These are phyloP conservation scores for Hyphodiscus sp. DNA, from an alignment of 2,329 filamentous ascomycete species.

Conservation along the genomic window DNA sequence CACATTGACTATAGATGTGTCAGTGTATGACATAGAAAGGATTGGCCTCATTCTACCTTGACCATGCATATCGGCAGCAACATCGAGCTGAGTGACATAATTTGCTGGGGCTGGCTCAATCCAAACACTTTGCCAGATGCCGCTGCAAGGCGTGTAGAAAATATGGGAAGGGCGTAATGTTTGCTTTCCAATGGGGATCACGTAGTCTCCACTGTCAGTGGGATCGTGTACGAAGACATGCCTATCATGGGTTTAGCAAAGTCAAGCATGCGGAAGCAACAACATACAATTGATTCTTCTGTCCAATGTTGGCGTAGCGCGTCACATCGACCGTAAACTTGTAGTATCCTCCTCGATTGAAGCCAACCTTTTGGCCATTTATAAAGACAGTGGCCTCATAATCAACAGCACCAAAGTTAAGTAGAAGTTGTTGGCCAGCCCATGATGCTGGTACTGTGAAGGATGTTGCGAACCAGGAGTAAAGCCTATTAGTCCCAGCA, in stretches of 20 bases:
- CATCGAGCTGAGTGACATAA: conserved; percentile 39
- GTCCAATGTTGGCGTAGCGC: conserved; percentile 27
- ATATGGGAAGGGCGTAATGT: conserved; percentile 44
- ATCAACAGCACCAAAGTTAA: conserved; percentile 46
- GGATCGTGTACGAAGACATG: conserved; percentile 62
- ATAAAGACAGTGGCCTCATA: conserved; percentile 50
- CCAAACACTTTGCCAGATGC: conserved; percentile 72
- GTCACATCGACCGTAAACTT: conserved; percentile 56
- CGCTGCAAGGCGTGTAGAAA: conserved; percentile 66
- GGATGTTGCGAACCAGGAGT: conserved; percentile 42
- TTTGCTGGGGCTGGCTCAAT: conserved; percentile 54
- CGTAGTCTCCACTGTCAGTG: conserved; percentile 47
- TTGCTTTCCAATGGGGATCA: conserved; percentile 64
- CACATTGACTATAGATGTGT: conserved; percentile 40
- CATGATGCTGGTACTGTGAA: conserved; percentile 37
- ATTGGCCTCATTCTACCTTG: conserved; percentile 32
- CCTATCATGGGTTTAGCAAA: conserved; percentile 29
- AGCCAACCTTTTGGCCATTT: conserved; percentile 46
- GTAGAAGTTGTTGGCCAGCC: conserved; percentile 32
- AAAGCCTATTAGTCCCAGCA: conserved; percentile 32
- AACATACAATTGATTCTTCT: conserved; percentile 47
- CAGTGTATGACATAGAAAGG: neutral
- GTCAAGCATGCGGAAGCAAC: neutral
- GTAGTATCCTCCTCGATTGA: conserved; percentile 55
- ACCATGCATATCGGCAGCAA: conserved; percentile 47